Evolutionary conservation across 345 rosid genomes (phyloP).

Genomic region (Brassica incana): DNA sequence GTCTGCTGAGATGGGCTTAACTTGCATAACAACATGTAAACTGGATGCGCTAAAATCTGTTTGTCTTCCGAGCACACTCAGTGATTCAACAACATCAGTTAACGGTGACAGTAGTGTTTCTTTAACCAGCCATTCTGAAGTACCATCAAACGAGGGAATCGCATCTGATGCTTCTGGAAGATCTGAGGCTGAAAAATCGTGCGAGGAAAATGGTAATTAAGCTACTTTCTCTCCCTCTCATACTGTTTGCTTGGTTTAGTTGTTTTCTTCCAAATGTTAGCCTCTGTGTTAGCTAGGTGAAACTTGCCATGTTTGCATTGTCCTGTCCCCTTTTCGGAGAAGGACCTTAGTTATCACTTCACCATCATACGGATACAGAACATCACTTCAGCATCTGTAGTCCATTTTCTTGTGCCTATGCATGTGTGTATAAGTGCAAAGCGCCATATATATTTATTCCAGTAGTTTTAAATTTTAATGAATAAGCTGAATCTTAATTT

Average conservation of each 20-base stretch:
- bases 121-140: constrained; percentile 39
- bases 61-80: constrained; percentile 46
- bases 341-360: constrained; percentile 3
- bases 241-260: constrained; percentile 2
- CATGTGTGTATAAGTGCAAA: constrained; percentile 1
- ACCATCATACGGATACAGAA: constrained; percentile 7
- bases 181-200: constrained; percentile 35
- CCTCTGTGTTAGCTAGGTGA: constrained; percentile 9
- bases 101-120: constrained; percentile 29
- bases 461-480: background rate
- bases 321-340: background rate
- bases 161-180: constrained; percentile 36
- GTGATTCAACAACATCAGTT: constrained; percentile 31
- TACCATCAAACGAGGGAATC: constrained; percentile 35
- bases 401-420: background rate
- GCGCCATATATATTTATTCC: background rate
- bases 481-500: constrained; percentile 23
- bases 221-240: constrained; percentile 4
- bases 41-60: constrained; percentile 92
- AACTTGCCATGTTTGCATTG: constrained; percentile 10
- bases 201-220: constrained; percentile 47
- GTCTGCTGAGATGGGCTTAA: constrained; percentile 87
- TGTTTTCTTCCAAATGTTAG: background rate
- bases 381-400: constrained; percentile 9
- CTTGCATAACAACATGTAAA: constrained; percentile 75